These are phyloP conservation scores for Tetratostichococcus sp. DNA, from an alignment of 139 green algal genomes.

Conservation along the genomic window DNA sequence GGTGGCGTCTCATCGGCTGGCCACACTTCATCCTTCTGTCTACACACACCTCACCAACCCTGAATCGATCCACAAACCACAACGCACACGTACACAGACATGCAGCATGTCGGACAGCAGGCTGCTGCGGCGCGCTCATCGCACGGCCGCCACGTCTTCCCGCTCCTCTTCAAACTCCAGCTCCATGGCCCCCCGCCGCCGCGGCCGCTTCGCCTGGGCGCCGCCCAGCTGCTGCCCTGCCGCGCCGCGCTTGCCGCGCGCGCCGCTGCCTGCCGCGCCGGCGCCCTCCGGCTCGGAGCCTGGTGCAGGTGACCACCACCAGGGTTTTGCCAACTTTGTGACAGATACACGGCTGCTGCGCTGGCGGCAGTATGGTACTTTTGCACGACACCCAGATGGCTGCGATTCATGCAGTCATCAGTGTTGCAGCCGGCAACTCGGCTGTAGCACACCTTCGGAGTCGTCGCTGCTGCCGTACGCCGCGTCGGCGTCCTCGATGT, in stretches of 20 bases:
- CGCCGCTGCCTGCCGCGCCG: neutral
- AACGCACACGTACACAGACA: too few species aligned
- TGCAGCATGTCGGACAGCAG: too few species aligned
- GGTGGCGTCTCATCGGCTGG: too few species aligned
- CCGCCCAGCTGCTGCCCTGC: conserved; percentile 2
- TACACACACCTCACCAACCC: too few species aligned
- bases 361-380: neutral
- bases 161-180: conserved; percentile 80
- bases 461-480: neutral
- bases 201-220: conserved; percentile 6
- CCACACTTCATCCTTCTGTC: too few species aligned
- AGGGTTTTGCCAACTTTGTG: conserved; percentile 1
- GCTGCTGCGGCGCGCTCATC: too few species aligned
- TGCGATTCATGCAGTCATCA: neutral
- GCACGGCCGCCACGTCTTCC: conserved; percentile 14
- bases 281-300: neutral
- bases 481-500: neutral
- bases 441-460: too few species aligned
- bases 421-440: too few species aligned
- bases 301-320: neutral
- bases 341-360: too few species aligned
- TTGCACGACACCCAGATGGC: neutral
- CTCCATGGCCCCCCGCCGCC: conserved; percentile 42
- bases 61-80: too few species aligned
- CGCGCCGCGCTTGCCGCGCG: too few species aligned